Evolutionary conservation across 2,329 filamentous ascomycete genomes (phyloP).

Genomic region (Penicillium sp.): DNA sequence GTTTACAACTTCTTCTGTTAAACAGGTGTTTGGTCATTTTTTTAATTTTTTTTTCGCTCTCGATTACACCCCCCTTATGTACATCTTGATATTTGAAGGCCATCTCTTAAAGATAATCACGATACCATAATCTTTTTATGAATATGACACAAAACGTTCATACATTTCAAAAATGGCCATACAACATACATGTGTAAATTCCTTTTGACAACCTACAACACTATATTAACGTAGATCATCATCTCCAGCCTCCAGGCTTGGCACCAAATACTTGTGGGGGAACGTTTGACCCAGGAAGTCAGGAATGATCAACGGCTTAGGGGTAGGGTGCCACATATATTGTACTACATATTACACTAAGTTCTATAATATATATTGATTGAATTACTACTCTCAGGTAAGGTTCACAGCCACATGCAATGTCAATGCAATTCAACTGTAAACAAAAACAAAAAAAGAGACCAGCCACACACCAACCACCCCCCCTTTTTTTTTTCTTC

Average conservation of each 20-base stretch:
- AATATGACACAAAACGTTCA: neutral
- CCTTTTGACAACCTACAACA: neutral
- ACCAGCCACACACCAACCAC: neutral
- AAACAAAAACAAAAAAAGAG: neutral
- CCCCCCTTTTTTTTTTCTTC: neutral
- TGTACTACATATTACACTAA: neutral
- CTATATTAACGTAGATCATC: constrained; percentile 7
- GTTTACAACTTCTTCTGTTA: constrained; percentile 72
- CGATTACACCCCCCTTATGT: neutral
- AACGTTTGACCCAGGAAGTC: neutral
- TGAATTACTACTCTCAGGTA: neutral
- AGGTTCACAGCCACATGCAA: neutral
- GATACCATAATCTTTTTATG: constrained; percentile 4
- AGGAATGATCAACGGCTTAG: neutral
- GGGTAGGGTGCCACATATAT: neutral
- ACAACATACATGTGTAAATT: neutral
- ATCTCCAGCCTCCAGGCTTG: constrained; percentile 22
- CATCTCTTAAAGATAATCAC: neutral
- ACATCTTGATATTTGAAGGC: neutral
- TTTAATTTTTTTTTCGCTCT: neutral
- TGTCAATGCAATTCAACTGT: neutral
- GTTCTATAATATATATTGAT: neutral
- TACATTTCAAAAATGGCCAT: neutral
- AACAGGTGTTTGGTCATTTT: constrained; percentile 6
- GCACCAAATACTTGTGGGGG: constrained; percentile 22